phyloP scores from a whole-genome alignment of 257 asterid species.

The Dorcoceras hygrometricum region DNA sequence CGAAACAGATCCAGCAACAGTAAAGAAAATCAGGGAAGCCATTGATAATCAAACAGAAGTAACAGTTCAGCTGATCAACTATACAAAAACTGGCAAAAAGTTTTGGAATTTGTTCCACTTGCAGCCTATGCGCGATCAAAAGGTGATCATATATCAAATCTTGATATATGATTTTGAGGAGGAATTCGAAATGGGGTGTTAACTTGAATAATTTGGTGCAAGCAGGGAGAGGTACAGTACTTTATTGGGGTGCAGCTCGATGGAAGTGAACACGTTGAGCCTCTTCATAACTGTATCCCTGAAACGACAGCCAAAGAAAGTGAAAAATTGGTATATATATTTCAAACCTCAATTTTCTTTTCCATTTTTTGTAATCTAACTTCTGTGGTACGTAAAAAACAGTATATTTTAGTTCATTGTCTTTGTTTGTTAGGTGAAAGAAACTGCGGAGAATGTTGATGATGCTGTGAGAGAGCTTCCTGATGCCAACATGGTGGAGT shows the following conservation, averaged over 20 bases:
- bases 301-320: conserved; percentile 78
- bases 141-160: conserved; percentile 39
- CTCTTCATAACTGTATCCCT: conserved; percentile 84
- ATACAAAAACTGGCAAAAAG: conserved; percentile 91
- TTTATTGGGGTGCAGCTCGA: conserved; percentile 97
- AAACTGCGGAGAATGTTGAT: conserved; percentile 87
- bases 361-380: not conserved
- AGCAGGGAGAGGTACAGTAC: conserved; percentile 95
- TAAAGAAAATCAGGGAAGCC: conserved; percentile 83
- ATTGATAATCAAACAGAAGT: conserved; percentile 88
- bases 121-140: conserved; percentile 99
- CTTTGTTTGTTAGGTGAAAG: conserved; percentile 60
- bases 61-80: conserved; percentile 96
- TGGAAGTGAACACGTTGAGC: conserved; percentile 94
- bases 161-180: too few species aligned
- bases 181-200: too few species aligned
- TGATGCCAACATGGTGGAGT: conserved; percentile 79
- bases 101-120: conserved; percentile 98
- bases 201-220: conserved; percentile 21
- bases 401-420: not conserved
- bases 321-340: conserved; percentile 51
- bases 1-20: conserved; percentile 93
- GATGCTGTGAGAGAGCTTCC: conserved; percentile 97
- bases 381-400: not conserved
- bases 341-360: conserved; percentile 11